Evolutionary conservation across 106 monocot genomes (phyloP).

Genomic region (Cymbidium sinense): DNA sequence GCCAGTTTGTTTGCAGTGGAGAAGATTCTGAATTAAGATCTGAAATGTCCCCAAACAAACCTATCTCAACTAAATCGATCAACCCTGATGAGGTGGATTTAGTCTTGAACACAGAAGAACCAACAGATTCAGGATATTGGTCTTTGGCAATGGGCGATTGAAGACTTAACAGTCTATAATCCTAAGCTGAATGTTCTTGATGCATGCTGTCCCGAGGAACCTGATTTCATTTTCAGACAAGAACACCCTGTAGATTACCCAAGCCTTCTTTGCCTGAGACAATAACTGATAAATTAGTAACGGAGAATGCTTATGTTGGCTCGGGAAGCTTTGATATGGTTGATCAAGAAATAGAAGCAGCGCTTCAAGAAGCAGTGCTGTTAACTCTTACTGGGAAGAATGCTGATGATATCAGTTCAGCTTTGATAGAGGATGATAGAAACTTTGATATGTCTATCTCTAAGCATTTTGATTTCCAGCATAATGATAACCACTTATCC

Average conservation of each 20-base stretch:
- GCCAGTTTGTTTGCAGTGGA: background rate
- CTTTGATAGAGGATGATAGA: no score
- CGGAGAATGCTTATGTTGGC: background rate
- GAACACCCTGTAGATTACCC: constrained; percentile 1
- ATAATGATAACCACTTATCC: no score
- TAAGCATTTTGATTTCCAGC: no score
- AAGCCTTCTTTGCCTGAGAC: constrained; percentile 13
- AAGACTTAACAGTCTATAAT: constrained; percentile 51
- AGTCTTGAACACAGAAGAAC: background rate
- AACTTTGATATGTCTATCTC: no score
- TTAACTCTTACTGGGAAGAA: background rate
- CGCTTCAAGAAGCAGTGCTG: background rate
- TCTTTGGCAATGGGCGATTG: constrained; percentile 14
- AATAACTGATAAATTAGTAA: background rate
- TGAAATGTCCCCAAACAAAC: background rate
- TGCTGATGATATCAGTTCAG: background rate
- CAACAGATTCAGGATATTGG: constrained; percentile 9
- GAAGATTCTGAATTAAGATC: constrained; percentile 10
- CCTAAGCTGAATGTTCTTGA: constrained; percentile 45
- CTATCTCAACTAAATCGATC: background rate
- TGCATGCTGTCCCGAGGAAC: constrained; percentile 32
- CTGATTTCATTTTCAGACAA: constrained; percentile 26
- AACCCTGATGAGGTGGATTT: background rate
- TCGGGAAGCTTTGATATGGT: background rate
- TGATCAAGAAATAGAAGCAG: background rate